phyloP scores from a whole-genome alignment of 129 eudicot genomes.

The Flaveria trinervia region DNA sequence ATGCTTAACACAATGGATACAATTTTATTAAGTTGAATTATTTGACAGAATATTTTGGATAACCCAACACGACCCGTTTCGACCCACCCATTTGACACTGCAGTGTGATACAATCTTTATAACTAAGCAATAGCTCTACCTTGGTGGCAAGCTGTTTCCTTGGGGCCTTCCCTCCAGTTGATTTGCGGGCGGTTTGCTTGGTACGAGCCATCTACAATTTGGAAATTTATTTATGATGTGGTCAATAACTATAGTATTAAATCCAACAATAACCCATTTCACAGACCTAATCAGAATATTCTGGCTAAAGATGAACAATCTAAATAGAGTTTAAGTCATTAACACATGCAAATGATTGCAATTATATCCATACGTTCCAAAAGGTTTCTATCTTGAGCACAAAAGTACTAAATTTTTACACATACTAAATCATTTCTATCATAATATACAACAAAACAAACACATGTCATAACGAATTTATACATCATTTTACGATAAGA shows the following conservation, averaged over 20 bases:
- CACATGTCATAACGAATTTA: background rate
- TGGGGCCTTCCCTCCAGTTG: constrained; percentile 19
- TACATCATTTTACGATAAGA: background rate
- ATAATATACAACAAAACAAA: background rate
- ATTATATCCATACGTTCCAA: background rate
- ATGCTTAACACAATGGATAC: background rate
- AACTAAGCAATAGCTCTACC: background rate
- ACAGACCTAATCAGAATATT: background rate
- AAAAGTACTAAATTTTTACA: background rate
- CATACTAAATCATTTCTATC: background rate
- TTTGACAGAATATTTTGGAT: background rate
- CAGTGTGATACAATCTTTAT: background rate
- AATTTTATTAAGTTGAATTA: background rate
- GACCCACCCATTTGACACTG: background rate
- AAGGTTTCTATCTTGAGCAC: background rate
- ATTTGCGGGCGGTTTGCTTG: constrained; percentile 20
- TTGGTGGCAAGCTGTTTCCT: constrained; percentile 21
- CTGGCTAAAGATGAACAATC: background rate
- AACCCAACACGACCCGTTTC: background rate
- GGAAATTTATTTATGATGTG: background rate
- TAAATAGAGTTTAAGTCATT: background rate
- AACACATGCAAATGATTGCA: background rate
- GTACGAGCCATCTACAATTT: constrained; percentile 15
- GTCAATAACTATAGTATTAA: background rate
- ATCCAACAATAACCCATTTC: background rate